Base-by-base conservation (phyloP, 148 eudicot genomes). In the Rhododendron williamsianum region DNA sequence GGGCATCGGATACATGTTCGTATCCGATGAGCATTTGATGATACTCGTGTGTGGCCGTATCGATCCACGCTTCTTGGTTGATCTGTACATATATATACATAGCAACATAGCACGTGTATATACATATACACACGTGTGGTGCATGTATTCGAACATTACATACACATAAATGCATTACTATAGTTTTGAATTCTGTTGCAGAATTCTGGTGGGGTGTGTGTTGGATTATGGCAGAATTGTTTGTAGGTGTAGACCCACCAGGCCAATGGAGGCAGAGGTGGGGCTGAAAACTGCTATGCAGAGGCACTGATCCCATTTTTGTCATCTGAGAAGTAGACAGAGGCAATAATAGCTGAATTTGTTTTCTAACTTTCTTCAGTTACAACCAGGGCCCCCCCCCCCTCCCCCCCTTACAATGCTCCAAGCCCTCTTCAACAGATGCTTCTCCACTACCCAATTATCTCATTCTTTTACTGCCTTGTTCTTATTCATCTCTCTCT, bases 261-360 rank as follows among this genome's bases (percentile, higher is more conserved):
- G 71, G 12, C 56, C 74, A 78, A 10, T 84, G 46, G 82, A 84
- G 27, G 74, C 54, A 56, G 78, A 30, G 84, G 81, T 52, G 85
- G 86, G 78, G 87, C 80, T 81, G 76, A 81, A 82, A 76, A 83
- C 89, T 85, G 87, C 58, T 79, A 67, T 83, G 88, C 91, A 86
- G 85, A 89, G 88, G 87, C 87, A 87, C 91, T 88, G 87, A 80
- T 83, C 88, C 81, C 43, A 71, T 49, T 88, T 91, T 91, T 91
- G 93, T 91, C 89, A 84, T 89, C 65, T 87, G 86, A 88, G 88
- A 58, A 89, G 86, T 78, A 58, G 91, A 91, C 93, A 91, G 85
- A 76, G 10, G 41, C 81, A 67, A 85, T 83, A 81, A 89, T 87
- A 83, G 90, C 87, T 89, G 88, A 87, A 87, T 88, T 82, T 90